Conservation (phyloP, 2,329 filamentous ascomycete genomes). For the Alternaria sp. region DNA sequence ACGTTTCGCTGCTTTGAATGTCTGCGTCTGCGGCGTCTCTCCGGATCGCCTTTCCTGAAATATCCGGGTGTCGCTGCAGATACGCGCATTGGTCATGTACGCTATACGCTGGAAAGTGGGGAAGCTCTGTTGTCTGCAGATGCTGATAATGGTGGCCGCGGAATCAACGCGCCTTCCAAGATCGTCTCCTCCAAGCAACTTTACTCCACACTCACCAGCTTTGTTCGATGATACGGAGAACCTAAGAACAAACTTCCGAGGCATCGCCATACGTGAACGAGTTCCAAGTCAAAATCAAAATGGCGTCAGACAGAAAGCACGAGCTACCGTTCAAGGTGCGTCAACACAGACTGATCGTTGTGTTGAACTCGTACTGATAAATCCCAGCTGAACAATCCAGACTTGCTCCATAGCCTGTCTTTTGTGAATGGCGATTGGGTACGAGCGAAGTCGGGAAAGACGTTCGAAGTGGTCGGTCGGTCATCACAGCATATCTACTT, state of each 20-base stretch:
- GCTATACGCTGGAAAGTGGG: constrained; percentile 24
- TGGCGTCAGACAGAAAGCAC: constrained; percentile 36
- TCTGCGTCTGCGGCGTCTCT: background rate
- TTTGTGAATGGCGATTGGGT: constrained; percentile 63
- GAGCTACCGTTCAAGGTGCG: constrained; percentile 54
- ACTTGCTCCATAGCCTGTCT: constrained; percentile 61
- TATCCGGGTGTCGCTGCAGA: constrained; percentile 4
- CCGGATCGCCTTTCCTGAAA: constrained; percentile 4
- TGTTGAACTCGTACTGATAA: constrained; percentile 4
- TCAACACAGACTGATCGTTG: background rate
- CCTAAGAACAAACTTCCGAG: background rate
- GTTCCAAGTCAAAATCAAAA: constrained; percentile 5
- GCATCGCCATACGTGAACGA: background rate
- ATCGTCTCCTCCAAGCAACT: background rate
- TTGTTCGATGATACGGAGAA: background rate
- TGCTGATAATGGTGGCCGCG: background rate
- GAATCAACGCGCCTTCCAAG: background rate
- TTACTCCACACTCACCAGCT: background rate
- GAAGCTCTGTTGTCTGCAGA: constrained; percentile 5
- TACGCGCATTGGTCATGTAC: constrained; percentile 10
- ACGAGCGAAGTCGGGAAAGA: constrained; percentile 62
- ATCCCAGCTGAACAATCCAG: constrained; percentile 59
- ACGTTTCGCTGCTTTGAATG: background rate
- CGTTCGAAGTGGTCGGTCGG: constrained; percentile 62
- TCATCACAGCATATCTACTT: background rate